phyloP scores from a whole-genome alignment of 257 asterid species.

The Lycium ferocissimum region DNA sequence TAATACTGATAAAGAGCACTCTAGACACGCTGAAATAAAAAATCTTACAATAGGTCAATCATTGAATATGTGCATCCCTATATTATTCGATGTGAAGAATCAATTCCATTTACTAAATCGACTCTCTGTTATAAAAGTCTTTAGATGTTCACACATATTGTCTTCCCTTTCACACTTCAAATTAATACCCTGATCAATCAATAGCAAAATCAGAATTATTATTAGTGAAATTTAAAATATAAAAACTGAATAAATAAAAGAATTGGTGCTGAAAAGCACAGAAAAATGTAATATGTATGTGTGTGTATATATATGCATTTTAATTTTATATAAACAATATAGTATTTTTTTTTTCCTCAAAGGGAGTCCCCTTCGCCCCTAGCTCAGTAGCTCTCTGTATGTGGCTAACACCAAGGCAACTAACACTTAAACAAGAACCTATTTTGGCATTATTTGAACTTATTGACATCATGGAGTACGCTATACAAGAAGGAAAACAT shows the following conservation, averaged over 20 bases:
- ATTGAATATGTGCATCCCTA: background rate
- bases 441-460: background rate
- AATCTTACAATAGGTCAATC: background rate
- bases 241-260: no score
- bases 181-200: background rate
- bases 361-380: no score
- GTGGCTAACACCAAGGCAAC: no score
- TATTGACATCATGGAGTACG: background rate
- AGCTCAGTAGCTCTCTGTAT: no score
- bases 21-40: background rate
- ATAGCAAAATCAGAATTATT: no score
- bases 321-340: no score
- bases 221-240: no score
- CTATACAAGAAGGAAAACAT: background rate
- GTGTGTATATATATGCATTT: no score
- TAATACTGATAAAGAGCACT: background rate
- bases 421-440: background rate
- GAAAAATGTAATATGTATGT: no score
- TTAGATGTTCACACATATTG: background rate
- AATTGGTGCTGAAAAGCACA: no score
- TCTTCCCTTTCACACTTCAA: slow-evolving; percentile 3
- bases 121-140: background rate
- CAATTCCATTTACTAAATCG: background rate
- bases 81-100: background rate
- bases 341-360: no score